Base-by-base conservation (phyloP, 2,329 filamentous ascomycete species). In the Ophiosphaerella herpotricha region DNA sequence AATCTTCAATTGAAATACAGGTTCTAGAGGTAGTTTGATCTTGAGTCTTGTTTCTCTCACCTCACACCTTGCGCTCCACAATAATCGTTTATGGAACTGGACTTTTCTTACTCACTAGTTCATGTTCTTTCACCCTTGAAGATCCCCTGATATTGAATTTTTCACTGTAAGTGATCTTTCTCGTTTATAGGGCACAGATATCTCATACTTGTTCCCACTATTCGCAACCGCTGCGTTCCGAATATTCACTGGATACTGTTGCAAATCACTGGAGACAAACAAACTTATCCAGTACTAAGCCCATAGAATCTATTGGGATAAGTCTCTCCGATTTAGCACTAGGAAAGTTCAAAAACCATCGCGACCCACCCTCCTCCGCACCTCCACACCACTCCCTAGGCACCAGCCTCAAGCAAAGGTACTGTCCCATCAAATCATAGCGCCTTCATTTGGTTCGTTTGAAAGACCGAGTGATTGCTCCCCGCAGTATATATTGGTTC, bases 41-140 rank as follows among this genome's bases (percentile, higher is more conserved):
- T 9, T 21, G 12, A 34, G n/a, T 32, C 7, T 21, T 7, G 29
- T 23, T 39, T 45, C 43, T 45, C 43, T 45, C 43, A 45, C 43
- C 32, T 31, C 16, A 13, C 24, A 45, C 24, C 26, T 16, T 6
- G 14, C 24, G 5, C 16, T 13, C 7, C 2, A 39, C 16, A 13
- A 39, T 13, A 23, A 9, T 13, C 1, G 12, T 29, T 29, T 29
- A 29, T 29, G 26, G 9, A 29, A 8, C 11, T 7, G 11, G 11
- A 29, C 26, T 6, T 29, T 29, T 29, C 26, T 29, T 29, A 11
- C 26, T 29, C 11, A 29, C 26, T 29, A 29, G 3, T 29, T 29
- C 11, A 29, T 11, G 7, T 29, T 29, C 26, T 29, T 11, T 29
- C 11, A 29, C 26, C 26, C 11, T 29, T 11, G 11, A 7, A 29